Conservation (phyloP, 148 eudicot genomes). For the Pharnaceum exiguum region DNA sequence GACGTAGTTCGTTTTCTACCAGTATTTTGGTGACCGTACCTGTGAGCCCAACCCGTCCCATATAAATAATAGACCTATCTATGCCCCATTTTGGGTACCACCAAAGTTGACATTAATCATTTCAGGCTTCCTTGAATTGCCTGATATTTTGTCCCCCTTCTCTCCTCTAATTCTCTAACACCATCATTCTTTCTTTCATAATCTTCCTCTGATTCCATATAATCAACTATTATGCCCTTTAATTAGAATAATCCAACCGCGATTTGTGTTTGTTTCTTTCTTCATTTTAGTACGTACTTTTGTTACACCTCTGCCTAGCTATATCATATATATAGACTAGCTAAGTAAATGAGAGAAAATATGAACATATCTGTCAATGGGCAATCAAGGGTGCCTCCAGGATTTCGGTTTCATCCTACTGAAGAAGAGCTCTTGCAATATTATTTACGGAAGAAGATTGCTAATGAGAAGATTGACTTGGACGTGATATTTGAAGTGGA, state of each 20-base stretch:
- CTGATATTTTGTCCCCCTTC: neutral
- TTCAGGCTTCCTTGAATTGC: too few species aligned
- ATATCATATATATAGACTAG: neutral
- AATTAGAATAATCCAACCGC: too few species aligned
- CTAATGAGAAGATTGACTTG: conserved; percentile 44
- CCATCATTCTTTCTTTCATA: neutral
- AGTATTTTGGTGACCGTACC: neutral
- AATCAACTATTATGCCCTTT: too few species aligned
- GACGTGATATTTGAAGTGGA: conserved; percentile 63
- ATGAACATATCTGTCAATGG: conserved; percentile 65
- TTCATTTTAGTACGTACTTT: neutral
- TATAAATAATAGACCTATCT: conserved; percentile 19
- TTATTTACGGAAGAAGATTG: conserved; percentile 54
- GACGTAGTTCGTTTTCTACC: neutral
- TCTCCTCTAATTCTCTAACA: conserved; percentile 1
- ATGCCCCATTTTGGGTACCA: conserved; percentile 26
- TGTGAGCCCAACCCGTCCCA: conserved; percentile 9
- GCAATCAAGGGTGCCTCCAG: conserved; percentile 64
- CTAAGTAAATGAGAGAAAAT: conserved; percentile 16
- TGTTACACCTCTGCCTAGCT: neutral
- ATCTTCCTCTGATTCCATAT: too few species aligned
- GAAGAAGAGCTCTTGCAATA: conserved; percentile 71
- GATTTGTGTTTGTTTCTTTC: too few species aligned
- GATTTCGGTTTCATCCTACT: conserved; percentile 71
- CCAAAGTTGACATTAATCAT: conserved; percentile 26